phyloP scores from a whole-genome alignment of 306 rosid species.

The Carpinus viminea region DNA sequence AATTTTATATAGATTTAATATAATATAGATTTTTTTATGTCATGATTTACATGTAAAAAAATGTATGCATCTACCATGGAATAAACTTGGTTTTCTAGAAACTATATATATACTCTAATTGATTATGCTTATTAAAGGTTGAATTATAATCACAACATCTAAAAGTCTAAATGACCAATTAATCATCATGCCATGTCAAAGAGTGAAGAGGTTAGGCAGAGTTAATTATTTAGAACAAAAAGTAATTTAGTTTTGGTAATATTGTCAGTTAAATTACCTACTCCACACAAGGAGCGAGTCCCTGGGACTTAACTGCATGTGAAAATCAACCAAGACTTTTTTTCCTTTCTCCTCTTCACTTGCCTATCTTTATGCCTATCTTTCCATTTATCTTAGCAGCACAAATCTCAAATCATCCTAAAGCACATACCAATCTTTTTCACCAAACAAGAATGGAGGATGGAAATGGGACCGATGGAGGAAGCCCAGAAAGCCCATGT shows the following conservation, averaged over 20 bases:
- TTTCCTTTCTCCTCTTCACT: constrained; percentile 29
- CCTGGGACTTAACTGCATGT: constrained; percentile 24
- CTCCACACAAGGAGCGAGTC: constrained; percentile 57
- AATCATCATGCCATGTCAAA: not conserved
- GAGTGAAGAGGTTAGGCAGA: not conserved
- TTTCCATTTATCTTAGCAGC: constrained; percentile 31
- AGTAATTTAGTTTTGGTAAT: constrained; percentile 34
- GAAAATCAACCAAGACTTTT: constrained; percentile 25
- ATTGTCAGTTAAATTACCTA: constrained; percentile 27
- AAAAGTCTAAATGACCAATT: not conserved
- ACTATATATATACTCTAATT: too few species aligned
- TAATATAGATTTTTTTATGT: too few species aligned
- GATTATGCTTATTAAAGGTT: not conserved
- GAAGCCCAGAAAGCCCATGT: constrained; percentile 49
- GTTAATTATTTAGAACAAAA: not conserved
- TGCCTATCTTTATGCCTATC: constrained; percentile 46
- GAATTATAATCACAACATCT: not conserved
- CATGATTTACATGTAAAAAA: too few species aligned
- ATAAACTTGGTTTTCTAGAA: not conserved
- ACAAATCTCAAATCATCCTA: constrained; percentile 28
- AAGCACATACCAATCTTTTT: constrained; percentile 14
- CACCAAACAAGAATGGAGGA: constrained; percentile 39
- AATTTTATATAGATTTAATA: too few species aligned
- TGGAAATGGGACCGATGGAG: constrained; percentile 44
- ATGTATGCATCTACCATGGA: not conserved